phyloP scores from a whole-genome alignment of 257 asterid genomes.

The Catharanthus roseus region DNA sequence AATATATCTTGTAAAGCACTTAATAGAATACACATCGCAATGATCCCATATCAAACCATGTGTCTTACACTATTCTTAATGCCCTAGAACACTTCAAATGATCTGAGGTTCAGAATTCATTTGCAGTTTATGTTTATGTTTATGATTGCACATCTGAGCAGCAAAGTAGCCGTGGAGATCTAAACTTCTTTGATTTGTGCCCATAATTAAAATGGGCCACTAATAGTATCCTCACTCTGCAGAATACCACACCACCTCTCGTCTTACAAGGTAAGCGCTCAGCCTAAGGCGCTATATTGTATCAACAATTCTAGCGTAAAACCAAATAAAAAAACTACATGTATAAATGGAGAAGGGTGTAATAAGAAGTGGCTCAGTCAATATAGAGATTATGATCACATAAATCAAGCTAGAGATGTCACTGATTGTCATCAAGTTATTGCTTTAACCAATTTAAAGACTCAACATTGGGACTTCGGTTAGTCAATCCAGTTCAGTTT shows the following conservation, averaged over 20 bases:
- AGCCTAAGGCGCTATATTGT: conserved; percentile 55
- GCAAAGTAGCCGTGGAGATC: conserved; percentile 5
- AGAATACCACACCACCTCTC: conserved; percentile 71
- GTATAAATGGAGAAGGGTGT: too few relatives aligned
- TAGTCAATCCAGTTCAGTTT: too few relatives aligned
- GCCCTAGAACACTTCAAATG: background rate
- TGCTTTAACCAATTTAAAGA: too few relatives aligned
- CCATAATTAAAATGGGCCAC: conserved; percentile 66
- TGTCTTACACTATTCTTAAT: background rate
- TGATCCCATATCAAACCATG: background rate
- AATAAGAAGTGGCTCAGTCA: too few relatives aligned
- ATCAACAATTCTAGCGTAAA: too few relatives aligned
- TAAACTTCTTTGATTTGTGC: conserved; percentile 30
- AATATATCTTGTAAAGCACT: background rate
- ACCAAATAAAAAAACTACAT: too few relatives aligned
- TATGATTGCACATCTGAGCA: conserved; percentile 14
- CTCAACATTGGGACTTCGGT: too few relatives aligned
- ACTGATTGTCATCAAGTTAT: background rate
- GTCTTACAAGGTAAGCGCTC: conserved; percentile 53
- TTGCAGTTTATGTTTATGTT: background rate
- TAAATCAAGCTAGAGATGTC: background rate
- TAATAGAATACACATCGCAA: too few relatives aligned
- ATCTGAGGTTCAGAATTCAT: too few relatives aligned
- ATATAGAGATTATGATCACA: too few relatives aligned
- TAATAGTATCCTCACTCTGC: conserved; percentile 43